Percentiles rank a stretch among this genome's conserved stretches.
These are phyloP conservation scores for Paulownia fortunei DNA, from an alignment of 257 asterid species.

Conservation along the genomic window DNA sequence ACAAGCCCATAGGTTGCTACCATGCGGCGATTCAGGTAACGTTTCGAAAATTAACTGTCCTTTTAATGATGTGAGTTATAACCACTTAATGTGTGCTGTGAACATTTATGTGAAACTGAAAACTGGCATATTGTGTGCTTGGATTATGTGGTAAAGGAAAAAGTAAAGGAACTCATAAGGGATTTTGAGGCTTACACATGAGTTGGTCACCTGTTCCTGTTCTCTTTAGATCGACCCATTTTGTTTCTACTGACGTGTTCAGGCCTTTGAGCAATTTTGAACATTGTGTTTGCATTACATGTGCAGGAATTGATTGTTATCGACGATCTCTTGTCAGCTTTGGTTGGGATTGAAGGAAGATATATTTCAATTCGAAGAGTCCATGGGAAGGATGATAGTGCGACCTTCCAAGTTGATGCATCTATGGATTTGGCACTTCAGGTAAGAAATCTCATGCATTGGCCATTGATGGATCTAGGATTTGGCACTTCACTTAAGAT, in stretches of 20 bases:
- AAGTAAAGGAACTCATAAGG: not conserved
- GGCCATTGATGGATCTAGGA: slow-evolving; percentile 97
- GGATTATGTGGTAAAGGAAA: slow-evolving; percentile 13
- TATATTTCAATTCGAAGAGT: slow-evolving; percentile 71
- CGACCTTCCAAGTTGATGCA: slow-evolving; percentile 75
- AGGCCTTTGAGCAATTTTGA: slow-evolving; percentile 11
- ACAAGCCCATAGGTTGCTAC: slow-evolving; percentile 81
- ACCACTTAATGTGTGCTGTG: not conserved
- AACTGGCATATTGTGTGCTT: slow-evolving; percentile 21
- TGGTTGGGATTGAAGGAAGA: slow-evolving; percentile 94
- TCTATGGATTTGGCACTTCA: slow-evolving; percentile 98
- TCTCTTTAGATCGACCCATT: slow-evolving; percentile 7
- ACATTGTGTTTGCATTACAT: slow-evolving; percentile 7
- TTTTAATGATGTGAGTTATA: not conserved
- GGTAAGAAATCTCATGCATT: slow-evolving; percentile 49
- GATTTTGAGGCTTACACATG: slow-evolving; percentile 24
- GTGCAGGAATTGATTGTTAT: slow-evolving; percentile 89
- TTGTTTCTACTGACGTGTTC: not conserved
- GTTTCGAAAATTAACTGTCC: not conserved
- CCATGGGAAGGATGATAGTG: slow-evolving; percentile 62
- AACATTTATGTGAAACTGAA: slow-evolving; percentile 7
- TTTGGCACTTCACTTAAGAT: slow-evolving; percentile 84
- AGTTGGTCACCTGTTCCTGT: slow-evolving; percentile 10
- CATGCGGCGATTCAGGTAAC: slow-evolving; percentile 84
- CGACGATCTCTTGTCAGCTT: slow-evolving; percentile 79